Conservation (phyloP, 2,329 filamentous ascomycete species). For the Ophiostoma montium region DNA sequence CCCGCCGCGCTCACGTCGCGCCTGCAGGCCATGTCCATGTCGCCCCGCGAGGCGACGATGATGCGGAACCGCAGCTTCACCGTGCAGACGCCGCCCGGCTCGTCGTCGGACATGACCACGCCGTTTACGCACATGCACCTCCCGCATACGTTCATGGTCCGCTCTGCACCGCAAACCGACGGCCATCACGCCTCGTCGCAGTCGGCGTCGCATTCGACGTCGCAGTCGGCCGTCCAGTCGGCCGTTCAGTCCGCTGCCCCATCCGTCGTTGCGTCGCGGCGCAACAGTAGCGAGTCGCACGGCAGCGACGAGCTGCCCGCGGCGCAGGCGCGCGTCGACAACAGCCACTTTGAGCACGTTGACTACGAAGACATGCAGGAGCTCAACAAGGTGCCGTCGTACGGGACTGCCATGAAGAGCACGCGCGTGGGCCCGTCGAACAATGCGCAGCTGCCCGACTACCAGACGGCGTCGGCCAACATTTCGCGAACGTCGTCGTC, state of each 20-base stretch:
- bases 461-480: constrained; percentile 39
- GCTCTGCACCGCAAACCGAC: neutral
- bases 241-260: neutral
- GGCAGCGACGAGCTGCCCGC: neutral
- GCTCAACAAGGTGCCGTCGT: constrained; percentile 62
- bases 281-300: constrained; percentile 34
- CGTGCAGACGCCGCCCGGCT: constrained; percentile 15
- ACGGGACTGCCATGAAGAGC: constrained; percentile 57
- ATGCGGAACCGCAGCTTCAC: constrained; percentile 29
- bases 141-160: constrained; percentile 14
- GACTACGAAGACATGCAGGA: constrained; percentile 47
- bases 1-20: constrained; percentile 47
- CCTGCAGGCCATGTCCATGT: constrained; percentile 51
- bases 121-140: constrained; percentile 25
- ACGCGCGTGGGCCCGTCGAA: constrained; percentile 37
- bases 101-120: constrained; percentile 28
- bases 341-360: constrained; percentile 39
- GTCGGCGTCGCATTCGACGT: neutral
- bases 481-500: constrained; percentile 33
- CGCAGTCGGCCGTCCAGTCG: neutral
- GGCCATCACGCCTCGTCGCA: constrained; percentile 15
- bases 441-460: constrained; percentile 44
- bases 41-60: constrained; percentile 19
- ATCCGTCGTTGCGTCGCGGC: constrained; percentile 29
- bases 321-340: constrained; percentile 18